Percentiles rank a stretch among this genome's conserved stretches.
These are phyloP conservation scores for Kondoa subrosea DNA, from an alignment of 768 basidiomycete species.

Conservation along the genomic window DNA sequence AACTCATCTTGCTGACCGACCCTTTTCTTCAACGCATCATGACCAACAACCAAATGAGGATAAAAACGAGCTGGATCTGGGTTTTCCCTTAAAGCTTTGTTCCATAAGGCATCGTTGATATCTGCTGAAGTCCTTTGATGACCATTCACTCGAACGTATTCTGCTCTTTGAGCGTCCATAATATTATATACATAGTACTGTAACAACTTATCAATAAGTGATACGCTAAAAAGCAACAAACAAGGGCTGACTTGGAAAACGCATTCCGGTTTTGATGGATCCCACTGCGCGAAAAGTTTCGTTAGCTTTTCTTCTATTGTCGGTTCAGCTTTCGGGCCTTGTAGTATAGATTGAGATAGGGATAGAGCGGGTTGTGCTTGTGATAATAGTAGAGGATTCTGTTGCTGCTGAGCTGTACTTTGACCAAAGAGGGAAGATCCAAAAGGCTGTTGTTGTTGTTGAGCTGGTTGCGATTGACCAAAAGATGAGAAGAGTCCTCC, in stretches of 20 bases:
- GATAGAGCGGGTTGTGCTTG: background rate
- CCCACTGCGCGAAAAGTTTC: background rate
- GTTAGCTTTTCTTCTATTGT: background rate
- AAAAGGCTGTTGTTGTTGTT: background rate
- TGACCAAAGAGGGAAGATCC: background rate
- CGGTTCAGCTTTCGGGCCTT: background rate
- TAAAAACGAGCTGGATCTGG: background rate
- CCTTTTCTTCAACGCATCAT: background rate
- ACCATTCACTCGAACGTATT: slow-evolving; percentile 11
- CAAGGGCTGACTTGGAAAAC: background rate
- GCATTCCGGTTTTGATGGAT: background rate
- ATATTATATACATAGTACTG: slow-evolving; percentile 10
- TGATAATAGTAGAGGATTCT: background rate
- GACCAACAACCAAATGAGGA: slow-evolving; percentile 3
- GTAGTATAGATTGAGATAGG: background rate
- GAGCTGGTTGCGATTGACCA: background rate
- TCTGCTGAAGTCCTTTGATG: slow-evolving; percentile 13
- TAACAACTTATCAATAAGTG: slow-evolving; percentile 5
- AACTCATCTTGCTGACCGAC: slow-evolving; percentile 5
- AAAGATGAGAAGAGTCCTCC: background rate
- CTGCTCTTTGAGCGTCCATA: slow-evolving; percentile 1
- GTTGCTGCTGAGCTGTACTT: background rate
- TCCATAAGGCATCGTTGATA: background rate
- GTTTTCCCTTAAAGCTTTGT: slow-evolving; percentile 4
- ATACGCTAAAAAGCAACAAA: background rate